phyloP scores from a whole-genome alignment of 148 eudicot species.

The Chenopodium berlandieri region DNA sequence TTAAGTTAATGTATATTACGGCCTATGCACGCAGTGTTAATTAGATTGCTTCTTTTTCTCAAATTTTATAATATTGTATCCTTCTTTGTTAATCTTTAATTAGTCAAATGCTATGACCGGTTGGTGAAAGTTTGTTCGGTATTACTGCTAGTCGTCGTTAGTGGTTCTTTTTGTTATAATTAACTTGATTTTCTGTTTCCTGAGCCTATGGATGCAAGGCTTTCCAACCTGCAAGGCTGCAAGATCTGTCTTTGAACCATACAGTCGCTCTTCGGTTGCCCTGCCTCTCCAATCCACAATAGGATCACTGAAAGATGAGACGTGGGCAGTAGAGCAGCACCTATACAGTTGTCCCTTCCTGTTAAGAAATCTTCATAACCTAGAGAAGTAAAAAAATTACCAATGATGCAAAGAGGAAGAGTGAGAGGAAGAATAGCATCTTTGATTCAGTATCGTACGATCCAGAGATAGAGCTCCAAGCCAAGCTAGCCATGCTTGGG shows the following conservation, averaged over 20 bases:
- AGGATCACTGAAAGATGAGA: neutral
- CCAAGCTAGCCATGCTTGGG: conserved; percentile 57
- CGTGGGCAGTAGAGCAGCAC: neutral
- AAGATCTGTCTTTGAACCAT: neutral
- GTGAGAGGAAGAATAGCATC: conserved; percentile 59
- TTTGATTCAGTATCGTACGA: conserved; percentile 42
- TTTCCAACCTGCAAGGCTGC: neutral
- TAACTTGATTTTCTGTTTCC: neutral
- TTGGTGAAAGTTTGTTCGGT: neutral
- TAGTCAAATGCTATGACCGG: neutral
- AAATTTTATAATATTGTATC: neutral
- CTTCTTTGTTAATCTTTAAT: neutral
- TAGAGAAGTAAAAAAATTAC: conserved; percentile 24
- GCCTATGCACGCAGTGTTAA: neutral
- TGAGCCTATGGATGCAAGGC: neutral
- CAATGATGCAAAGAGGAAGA: conserved; percentile 55
- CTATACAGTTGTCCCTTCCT: neutral
- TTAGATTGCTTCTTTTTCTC: neutral
- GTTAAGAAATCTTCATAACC: neutral
- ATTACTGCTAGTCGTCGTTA: neutral
- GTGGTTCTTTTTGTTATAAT: neutral
- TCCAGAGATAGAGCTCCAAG: conserved; percentile 56
- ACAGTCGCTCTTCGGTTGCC: neutral
- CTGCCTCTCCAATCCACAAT: neutral
- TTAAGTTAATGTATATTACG: neutral